Percentiles rank a stretch among this genome's conserved stretches.
Evolutionary conservation across 352 stramenopile genomes (phyloP).

Genomic region (Globisporangium uncinulatum): DNA sequence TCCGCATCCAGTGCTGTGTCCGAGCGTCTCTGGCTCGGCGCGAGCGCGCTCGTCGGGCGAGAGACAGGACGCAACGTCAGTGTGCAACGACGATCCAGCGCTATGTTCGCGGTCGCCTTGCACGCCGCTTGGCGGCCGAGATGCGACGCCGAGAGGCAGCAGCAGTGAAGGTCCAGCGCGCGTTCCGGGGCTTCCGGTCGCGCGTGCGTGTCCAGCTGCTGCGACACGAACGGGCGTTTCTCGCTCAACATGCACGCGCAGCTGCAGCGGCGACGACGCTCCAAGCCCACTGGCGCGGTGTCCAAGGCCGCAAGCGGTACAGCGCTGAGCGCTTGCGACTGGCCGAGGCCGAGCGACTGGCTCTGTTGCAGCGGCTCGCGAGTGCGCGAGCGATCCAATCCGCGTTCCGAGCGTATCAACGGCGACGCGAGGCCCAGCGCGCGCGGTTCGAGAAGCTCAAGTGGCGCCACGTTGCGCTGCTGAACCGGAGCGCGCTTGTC

Average conservation of each 20-base stretch:
- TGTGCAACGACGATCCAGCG: conserved; percentile 47
- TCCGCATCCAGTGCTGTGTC: conserved; percentile 48
- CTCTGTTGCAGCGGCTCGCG: conserved; percentile 32
- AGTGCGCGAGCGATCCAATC: conserved; percentile 56
- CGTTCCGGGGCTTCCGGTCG: conserved; percentile 33
- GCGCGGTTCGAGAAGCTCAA: conserved; percentile 63
- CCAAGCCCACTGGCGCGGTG: conserved; percentile 43
- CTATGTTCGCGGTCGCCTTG: conserved; percentile 41
- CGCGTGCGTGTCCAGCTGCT: conserved; percentile 33
- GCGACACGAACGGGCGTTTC: conserved; percentile 27
- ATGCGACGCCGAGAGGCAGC: conserved; percentile 27
- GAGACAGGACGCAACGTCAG: conserved; percentile 8
- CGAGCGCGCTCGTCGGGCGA: conserved; percentile 28
- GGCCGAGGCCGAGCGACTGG: conserved; percentile 27
- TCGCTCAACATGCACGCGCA: conserved; percentile 20
- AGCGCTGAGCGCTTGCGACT: conserved; percentile 20
- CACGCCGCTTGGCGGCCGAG: conserved; percentile 20
- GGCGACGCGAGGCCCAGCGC: conserved; percentile 37
- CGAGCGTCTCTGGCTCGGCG: conserved; percentile 43
- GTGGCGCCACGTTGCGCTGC: conserved; percentile 51
- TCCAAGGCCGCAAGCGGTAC: conserved; percentile 24
- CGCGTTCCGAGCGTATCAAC: conserved; percentile 52
- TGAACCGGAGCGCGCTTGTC: conserved; percentile 60
- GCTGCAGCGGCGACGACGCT: conserved; percentile 35
- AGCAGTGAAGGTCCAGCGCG: conserved; percentile 52